phyloP scores from a whole-genome alignment of 768 basidiomycete species.

The Scleroderma citrinum region DNA sequence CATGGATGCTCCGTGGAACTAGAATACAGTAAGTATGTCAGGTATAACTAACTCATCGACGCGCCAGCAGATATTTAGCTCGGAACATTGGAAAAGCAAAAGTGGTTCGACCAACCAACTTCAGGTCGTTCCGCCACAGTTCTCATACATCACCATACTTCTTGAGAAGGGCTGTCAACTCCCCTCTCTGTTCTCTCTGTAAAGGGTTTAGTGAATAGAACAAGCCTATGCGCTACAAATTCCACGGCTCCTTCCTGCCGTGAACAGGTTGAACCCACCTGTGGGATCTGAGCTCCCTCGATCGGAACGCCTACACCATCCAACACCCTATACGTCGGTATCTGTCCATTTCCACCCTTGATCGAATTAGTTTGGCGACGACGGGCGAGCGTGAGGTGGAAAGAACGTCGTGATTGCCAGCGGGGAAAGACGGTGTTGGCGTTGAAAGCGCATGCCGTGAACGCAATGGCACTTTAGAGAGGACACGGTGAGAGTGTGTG shows the following conservation, averaged over 20 bases:
- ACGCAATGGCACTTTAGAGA: constrained; percentile 1
- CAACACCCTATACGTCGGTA: constrained; percentile 83
- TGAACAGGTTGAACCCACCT: constrained; percentile 62
- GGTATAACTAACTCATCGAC: no score
- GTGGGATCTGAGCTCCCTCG: constrained; percentile 68
- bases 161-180: constrained; percentile 62
- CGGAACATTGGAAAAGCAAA: no score
- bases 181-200: constrained; percentile 80
- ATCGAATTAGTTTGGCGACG: constrained; percentile 71
- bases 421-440: constrained; percentile 10
- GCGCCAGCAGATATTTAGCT: no score
- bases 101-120: constrained; percentile 36
- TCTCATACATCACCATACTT: constrained; percentile 88
- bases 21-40: no score
- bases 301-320: constrained; percentile 74
- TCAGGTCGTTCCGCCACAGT: constrained; percentile 77
- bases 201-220: background rate
- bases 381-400: constrained; percentile 53
- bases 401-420: constrained; percentile 28
- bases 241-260: constrained; percentile 79
- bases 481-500: constrained; percentile 1
- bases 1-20: no score
- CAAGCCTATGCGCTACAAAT: constrained; percentile 54
- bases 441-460: constrained; percentile 12
- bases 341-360: constrained; percentile 50